Percentiles rank a stretch among this genome's conserved stretches.
Evolutionary conservation across 352 stramenopile genomes (phyloP).

Genomic region (Phytophthora chlamydospora): DNA sequence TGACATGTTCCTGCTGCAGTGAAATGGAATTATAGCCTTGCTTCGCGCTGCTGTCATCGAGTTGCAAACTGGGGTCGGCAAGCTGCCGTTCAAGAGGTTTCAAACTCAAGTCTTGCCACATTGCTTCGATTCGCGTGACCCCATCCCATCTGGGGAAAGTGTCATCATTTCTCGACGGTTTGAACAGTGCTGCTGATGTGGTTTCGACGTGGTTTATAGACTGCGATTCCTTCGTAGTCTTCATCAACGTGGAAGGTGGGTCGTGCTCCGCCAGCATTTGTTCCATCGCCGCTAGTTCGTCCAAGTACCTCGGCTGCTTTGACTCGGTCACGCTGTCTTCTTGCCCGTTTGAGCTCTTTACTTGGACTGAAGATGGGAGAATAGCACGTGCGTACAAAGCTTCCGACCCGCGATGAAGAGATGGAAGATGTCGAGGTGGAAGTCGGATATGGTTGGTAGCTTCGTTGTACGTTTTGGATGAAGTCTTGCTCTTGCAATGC

Average conservation of each 20-base stretch:
- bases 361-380: neutral
- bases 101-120: conserved; percentile 60
- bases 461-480: conserved; percentile 11
- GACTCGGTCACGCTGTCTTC: neutral
- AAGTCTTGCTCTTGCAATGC: neutral
- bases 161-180: neutral
- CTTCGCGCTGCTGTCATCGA: neutral
- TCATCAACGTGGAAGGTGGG: conserved; percentile 9
- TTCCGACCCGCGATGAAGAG: conserved; percentile 9
- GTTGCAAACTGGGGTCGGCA: neutral
- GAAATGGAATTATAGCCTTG: conserved; percentile 56
- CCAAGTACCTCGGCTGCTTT: conserved; percentile 40
- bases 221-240: conserved; percentile 1
- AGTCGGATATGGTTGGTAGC: conserved; percentile 4
- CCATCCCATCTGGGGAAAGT: conserved; percentile 24
- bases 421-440: conserved; percentile 22
- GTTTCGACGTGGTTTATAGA: neutral
- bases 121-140: conserved; percentile 53
- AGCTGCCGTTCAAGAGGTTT: conserved; percentile 34
- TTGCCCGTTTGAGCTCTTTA: neutral
- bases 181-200: neutral
- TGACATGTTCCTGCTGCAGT: conserved; percentile 20
- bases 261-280: conserved; percentile 47
- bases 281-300: conserved; percentile 64
- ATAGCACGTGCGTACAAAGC: conserved; percentile 3